Evolutionary conservation across 2,329 filamentous ascomycete genomes (phyloP), one percentile per base, ranked within the genome.

Genomic region (Fusarium heterosporum): DNA sequence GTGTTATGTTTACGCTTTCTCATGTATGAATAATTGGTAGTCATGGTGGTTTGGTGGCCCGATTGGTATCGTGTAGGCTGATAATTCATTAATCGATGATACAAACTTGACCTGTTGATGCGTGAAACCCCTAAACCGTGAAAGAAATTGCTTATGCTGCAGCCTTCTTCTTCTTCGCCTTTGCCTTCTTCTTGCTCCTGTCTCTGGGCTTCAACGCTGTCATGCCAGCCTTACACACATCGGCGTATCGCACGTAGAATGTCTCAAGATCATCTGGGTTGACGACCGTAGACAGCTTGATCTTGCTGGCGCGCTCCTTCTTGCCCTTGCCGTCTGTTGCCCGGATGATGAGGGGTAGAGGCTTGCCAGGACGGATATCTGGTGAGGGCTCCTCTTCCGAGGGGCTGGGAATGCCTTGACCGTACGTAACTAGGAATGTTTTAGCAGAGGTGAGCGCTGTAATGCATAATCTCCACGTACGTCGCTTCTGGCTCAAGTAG

Each of bases 141-240:
- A 26, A 43, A 32, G 17, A 43, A 34, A 26, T 14, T n/a, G 11
- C n/a, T 66, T 53, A 73, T 51, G 61, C 55, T 9, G 69, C 26
- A 34, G 69, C 57, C 79, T 86, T 89, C 82, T 89, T 91, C 81
- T 84, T 87, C 81, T 90, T 92, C 66, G 91, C 93, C 77, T 91
- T 91, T 72, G 91, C 89, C 76, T 91, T 92, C 82, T 90, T 89
- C 85, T 93, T 95, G 79, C 91, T 97, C 75, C 93, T 87, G 80
- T 98, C 95, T 71, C 96, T 86, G 76, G 97, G 97, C 87, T 97
- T 98, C 80, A 99, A 77, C 9, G 90, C 89, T 47, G 87, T 85
- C 93, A 98, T 97, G 8, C 93, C 93, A 0, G 85, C 82, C 82
- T 97, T 97, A 80, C 94, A 97, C 4, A 93, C 85, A 70, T 98